These are phyloP conservation scores for Daldinia sp. DNA, from an alignment of 2,329 filamentous ascomycete species.

Conservation along the genomic window DNA sequence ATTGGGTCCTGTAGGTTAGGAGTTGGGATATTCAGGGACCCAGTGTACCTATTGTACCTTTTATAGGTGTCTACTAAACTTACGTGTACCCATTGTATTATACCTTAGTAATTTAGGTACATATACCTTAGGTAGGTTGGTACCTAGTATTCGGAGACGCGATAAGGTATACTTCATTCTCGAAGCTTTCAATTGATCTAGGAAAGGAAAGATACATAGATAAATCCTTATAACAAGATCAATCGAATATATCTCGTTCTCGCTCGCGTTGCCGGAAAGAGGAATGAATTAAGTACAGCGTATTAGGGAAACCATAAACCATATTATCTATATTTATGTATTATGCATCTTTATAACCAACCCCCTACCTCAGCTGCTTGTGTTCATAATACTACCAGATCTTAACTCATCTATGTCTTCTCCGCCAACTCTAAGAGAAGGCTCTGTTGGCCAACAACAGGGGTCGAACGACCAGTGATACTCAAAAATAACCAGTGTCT, in stretches of 20 bases:
- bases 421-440: background rate
- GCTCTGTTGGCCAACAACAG: background rate
- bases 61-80: too few species aligned
- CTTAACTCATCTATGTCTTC: background rate
- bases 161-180: background rate
- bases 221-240: background rate
- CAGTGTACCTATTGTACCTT: background rate
- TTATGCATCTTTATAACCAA: background rate
- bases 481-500: background rate
- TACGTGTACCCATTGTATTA: background rate
- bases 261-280: background rate
- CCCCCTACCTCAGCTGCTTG: background rate
- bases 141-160: background rate
- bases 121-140: too few species aligned
- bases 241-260: background rate
- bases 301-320: background rate
- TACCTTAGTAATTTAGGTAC: too few species aligned
- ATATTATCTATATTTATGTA: conserved; percentile 1
- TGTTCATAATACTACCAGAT: background rate
- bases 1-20: background rate
- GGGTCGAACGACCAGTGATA: background rate
- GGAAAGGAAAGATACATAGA: background rate
- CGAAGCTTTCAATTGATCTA: background rate
- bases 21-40: conserved; percentile 2
- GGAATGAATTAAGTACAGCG: background rate